Percentiles rank a stretch among this genome's conserved stretches.
Conservation (phyloP, 495 filamentous ascomycete species). For the Lasiosphaeria hispida region DNA sequence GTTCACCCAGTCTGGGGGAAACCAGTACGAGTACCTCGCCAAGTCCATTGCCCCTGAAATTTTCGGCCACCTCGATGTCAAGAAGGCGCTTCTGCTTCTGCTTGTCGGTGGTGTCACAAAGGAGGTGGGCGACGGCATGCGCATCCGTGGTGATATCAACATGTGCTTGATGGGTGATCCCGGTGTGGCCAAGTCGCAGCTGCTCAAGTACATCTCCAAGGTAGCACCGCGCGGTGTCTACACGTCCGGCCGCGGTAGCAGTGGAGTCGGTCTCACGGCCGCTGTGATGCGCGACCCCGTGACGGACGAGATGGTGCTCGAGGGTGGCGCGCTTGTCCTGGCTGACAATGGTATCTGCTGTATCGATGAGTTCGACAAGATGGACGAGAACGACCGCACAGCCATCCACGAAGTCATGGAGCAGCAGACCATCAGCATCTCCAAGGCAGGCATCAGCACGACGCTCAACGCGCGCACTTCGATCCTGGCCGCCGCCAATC, state of each 20-base stretch:
- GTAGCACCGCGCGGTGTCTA: constrained; percentile 96
- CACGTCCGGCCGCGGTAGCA: constrained; percentile 93
- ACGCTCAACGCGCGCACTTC: constrained; percentile 94
- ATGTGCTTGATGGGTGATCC: constrained; percentile 99
- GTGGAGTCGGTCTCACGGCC: constrained; percentile 94
- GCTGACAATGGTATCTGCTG: constrained; percentile 99
- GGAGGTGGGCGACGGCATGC: constrained; percentile 96
- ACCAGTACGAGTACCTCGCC: constrained; percentile 90
- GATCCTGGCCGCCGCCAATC: constrained; percentile 97
- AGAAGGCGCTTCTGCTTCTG: constrained; percentile 92
- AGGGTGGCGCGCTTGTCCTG: constrained; percentile 91
- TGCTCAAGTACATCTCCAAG: constrained; percentile 97
- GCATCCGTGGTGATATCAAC: constrained; percentile 97
- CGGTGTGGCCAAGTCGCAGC: constrained; percentile 97
- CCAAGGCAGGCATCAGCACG: constrained; percentile 95
- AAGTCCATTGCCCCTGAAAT: constrained; percentile 98
- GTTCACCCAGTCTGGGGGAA: constrained; percentile 74
- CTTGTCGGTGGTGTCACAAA: constrained; percentile 96
- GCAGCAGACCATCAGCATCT: constrained; percentile 98
- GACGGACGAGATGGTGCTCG: constrained; percentile 97
- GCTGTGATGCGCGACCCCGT: constrained; percentile 98
- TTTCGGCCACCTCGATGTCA: constrained; percentile 93
- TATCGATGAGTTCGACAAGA: constrained; percentile 99
- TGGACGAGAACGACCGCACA: constrained; percentile 94
- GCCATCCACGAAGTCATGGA: constrained; percentile 99